Conservation (phyloP, 108 stramenopile species). For the Skeletonema potamos region DNA sequence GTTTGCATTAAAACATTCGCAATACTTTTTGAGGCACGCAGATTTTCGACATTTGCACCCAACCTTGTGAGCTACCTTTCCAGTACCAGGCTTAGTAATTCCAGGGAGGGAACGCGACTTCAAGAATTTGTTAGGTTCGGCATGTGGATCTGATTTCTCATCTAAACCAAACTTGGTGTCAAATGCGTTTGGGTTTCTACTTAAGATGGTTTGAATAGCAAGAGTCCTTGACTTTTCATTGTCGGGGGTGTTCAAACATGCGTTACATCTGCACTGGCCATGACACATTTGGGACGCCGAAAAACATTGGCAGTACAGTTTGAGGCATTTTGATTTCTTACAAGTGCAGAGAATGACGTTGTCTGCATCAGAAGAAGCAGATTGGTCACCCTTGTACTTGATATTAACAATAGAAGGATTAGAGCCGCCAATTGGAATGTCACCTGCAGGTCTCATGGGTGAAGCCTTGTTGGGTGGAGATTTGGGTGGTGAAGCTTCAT, state of each 20-base stretch:
- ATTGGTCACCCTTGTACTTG: neutral
- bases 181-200: slow-evolving; percentile 88
- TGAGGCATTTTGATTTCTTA: slow-evolving; percentile 95
- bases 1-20: slow-evolving; percentile 87
- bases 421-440: neutral
- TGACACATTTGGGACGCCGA: slow-evolving; percentile 72
- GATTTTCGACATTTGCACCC: slow-evolving; percentile 95
- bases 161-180: slow-evolving; percentile 78
- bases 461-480: neutral
- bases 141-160: slow-evolving; percentile 20
- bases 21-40: slow-evolving; percentile 94
- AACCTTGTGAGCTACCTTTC: slow-evolving; percentile 40
- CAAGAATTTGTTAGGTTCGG: slow-evolving; percentile 7
- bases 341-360: slow-evolving; percentile 86
- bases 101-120: slow-evolving; percentile 21
- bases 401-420: neutral
- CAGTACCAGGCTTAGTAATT: neutral
- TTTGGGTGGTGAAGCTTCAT: neutral
- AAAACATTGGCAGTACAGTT: slow-evolving; percentile 98
- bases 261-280: slow-evolving; percentile 64
- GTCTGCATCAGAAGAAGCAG: neutral
- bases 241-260: slow-evolving; percentile 67
- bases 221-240: slow-evolving; percentile 65
- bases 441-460: neutral
- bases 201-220: slow-evolving; percentile 80